These are phyloP conservation scores for Eutypella sp. DNA, from an alignment of 2,329 filamentous ascomycete species.

Conservation along the genomic window DNA sequence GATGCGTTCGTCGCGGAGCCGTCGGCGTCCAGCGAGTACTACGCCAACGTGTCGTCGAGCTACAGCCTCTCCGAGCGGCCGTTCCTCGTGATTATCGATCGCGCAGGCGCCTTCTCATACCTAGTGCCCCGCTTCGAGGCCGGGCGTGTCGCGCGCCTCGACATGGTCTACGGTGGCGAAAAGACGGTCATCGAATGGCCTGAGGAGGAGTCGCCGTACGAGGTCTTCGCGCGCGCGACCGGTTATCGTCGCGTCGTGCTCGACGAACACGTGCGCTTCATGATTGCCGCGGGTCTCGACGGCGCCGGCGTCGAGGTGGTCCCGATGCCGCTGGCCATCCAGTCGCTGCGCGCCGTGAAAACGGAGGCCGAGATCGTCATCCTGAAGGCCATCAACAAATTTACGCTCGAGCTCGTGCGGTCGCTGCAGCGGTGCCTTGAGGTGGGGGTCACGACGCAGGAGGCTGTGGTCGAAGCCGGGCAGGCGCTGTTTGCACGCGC, in stretches of 20 bases:
- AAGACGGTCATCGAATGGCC: constrained; percentile 21
- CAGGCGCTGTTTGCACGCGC: constrained; percentile 19
- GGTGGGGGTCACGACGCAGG: constrained; percentile 22
- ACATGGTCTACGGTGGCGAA: constrained; percentile 22
- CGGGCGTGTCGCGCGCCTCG: constrained; percentile 22
- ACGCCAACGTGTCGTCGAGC: constrained; percentile 18
- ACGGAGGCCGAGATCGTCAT: constrained; percentile 23
- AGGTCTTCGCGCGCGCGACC: constrained; percentile 15
- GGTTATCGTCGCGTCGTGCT: constrained; percentile 21
- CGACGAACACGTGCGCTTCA: constrained; percentile 24
- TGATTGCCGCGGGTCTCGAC: constrained; percentile 24
- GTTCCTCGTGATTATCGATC: constrained; percentile 21
- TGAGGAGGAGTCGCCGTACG: constrained; percentile 23
- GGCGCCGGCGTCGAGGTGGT: constrained; percentile 20
- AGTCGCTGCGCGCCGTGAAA: constrained; percentile 23
- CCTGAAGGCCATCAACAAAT: constrained; percentile 22
- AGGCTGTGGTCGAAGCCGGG: constrained; percentile 15
- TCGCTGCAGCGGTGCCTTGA: constrained; percentile 22
- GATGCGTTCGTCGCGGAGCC: constrained; percentile 27
- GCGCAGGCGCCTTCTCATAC: constrained; percentile 20
- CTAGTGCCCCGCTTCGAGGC: constrained; percentile 25
- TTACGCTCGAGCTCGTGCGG: constrained; percentile 23
- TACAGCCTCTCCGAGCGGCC: constrained; percentile 24
- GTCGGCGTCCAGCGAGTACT: constrained; percentile 20
- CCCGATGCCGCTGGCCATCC: constrained; percentile 21